These are phyloP conservation scores for Candida namnaoensis DNA, from an alignment of 805 yeast genomes.

Conservation along the genomic window DNA sequence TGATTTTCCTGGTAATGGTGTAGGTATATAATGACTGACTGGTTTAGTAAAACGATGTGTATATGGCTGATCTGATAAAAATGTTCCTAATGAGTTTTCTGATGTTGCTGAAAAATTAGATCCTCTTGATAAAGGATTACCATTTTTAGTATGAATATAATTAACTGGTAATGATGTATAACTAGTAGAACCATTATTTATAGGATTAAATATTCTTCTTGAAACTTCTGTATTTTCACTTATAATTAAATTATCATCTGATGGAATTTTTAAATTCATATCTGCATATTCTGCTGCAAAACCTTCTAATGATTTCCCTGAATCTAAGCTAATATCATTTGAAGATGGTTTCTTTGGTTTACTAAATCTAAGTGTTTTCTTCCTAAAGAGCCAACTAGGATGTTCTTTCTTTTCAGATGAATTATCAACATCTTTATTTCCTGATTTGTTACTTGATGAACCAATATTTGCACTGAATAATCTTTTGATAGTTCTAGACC, in stretches of 20 bases:
- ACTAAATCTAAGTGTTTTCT: not conserved
- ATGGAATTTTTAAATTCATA: conserved; percentile 6
- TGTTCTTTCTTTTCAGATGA: not conserved
- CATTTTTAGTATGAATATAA: too few species aligned
- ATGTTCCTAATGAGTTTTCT: not conserved
- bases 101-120: not conserved
- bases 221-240: too few species aligned
- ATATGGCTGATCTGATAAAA: not conserved
- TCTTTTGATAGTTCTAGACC: not conserved
- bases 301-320: conserved; percentile 15
- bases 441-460: not conserved
- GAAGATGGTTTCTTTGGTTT: not conserved
- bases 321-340: conserved; percentile 9
- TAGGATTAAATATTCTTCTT: too few species aligned
- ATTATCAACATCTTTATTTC: too few species aligned
- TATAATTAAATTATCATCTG: conserved; percentile 1
- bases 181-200: too few species aligned
- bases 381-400: conserved; percentile 6
- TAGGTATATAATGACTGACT: not conserved
- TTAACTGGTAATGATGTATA: too few species aligned
- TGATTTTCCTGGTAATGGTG: not conserved
- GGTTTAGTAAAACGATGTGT: not conserved
- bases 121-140: too few species aligned
- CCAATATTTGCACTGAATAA: not conserved
- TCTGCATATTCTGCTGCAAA: conserved; percentile 10